These are phyloP conservation scores for Antrodiella citrinella DNA, from an alignment of 768 basidiomycete species.

Conservation along the genomic window DNA sequence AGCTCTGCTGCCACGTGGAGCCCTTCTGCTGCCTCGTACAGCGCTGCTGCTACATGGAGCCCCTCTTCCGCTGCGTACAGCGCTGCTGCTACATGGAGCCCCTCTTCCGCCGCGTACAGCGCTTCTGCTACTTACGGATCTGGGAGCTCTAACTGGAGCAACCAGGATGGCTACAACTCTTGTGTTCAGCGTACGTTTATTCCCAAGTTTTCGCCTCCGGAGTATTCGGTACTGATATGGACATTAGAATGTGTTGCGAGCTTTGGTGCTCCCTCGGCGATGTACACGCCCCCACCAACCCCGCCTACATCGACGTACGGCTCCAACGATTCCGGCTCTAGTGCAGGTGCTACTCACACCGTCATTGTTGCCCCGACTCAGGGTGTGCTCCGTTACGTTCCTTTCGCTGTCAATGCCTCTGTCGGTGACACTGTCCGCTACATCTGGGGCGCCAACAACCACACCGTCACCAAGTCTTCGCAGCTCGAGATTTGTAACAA, in stretches of 20 bases:
- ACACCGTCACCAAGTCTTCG: constrained; percentile 80
- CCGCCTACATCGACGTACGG: constrained; percentile 10
- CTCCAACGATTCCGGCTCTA: constrained; percentile 6
- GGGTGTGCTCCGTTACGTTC: constrained; percentile 69
- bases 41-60: not conserved
- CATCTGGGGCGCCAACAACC: constrained; percentile 71
- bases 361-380: constrained; percentile 72
- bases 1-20: constrained; percentile 7
- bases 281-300: constrained; percentile 21
- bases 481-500: constrained; percentile 66
- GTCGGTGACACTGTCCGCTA: constrained; percentile 72
- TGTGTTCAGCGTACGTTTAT: constrained; percentile 57
- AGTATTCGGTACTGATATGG: constrained; percentile 5
- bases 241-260: constrained; percentile 56
- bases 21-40: too few species aligned
- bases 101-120: constrained; percentile 3
- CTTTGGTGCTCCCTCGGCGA: constrained; percentile 35
- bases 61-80: constrained; percentile 2
- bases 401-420: constrained; percentile 67
- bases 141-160: constrained; percentile 48
- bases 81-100: not conserved
- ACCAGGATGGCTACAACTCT: constrained; percentile 39
- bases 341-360: constrained; percentile 54
- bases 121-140: constrained; percentile 41
- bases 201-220: too few species aligned